Evolutionary conservation across 441 rosid species (phyloP).

Genomic region (Erodium moschatum): DNA sequence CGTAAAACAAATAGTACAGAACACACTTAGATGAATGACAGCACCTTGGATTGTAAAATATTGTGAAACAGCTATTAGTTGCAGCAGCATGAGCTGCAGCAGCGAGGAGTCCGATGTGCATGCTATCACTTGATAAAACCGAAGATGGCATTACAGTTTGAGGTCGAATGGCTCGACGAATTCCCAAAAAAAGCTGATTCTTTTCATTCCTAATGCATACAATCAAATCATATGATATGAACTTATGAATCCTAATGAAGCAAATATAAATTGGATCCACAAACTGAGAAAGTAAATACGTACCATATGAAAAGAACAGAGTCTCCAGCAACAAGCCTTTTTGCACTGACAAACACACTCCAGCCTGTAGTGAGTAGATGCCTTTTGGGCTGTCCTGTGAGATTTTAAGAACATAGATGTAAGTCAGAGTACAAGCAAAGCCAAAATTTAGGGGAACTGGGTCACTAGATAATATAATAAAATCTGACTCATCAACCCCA

Average conservation of each 20-base stretch:
- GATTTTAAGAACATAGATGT: slow-evolving; percentile 18
- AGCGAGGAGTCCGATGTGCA: slow-evolving; percentile 98
- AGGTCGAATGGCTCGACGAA: slow-evolving; percentile 78
- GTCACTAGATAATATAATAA: neutral
- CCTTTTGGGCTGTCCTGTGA: slow-evolving; percentile 91
- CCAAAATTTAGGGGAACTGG: neutral
- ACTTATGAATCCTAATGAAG: neutral
- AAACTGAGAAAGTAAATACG: slow-evolving; percentile 11
- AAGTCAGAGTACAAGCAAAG: neutral
- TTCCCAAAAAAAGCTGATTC: slow-evolving; percentile 88
- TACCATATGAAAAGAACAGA: slow-evolving; percentile 96
- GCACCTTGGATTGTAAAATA: slow-evolving; percentile 93
- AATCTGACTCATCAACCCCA: neutral
- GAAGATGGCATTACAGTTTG: slow-evolving; percentile 99
- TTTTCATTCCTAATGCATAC: slow-evolving; percentile 65
- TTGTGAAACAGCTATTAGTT: slow-evolving; percentile 91
- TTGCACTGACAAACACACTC: slow-evolving; percentile 95
- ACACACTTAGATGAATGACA: neutral
- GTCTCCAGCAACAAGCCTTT: slow-evolving; percentile 94
- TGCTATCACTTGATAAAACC: slow-evolving; percentile 92
- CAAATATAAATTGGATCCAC: neutral
- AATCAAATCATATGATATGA: neutral
- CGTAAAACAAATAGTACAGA: neutral
- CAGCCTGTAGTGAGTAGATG: slow-evolving; percentile 97
- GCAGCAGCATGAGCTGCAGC: slow-evolving; percentile 99